Base-by-base conservation (phyloP, 768 basidiomycete genomes). In the Boletus subcaerulescens region DNA sequence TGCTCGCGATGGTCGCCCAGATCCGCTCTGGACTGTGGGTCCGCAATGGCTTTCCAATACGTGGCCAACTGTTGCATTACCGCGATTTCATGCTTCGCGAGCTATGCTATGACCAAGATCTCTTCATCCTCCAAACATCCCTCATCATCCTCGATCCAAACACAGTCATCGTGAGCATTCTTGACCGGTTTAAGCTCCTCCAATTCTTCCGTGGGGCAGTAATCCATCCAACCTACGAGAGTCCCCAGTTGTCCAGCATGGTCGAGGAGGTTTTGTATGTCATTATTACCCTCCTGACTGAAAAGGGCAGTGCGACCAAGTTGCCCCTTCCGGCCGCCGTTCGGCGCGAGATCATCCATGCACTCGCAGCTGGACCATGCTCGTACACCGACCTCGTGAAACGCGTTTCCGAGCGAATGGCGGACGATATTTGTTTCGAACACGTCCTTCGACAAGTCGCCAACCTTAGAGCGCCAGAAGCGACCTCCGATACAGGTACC, bases 21-120 rank as follows among this genome's bases (percentile, higher is more conserved):
- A 93, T 98, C 48, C 85, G 94, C 24, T 89, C 92, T 0, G 94
- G 94, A 0, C 79, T 98, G 5, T 99, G 97, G 97, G 95, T 97
- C 9, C 89, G 96, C 50, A 99, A 99, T 62, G 97, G 97, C 4
- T 91, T 94, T 65, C 89, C 89, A 15, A 95, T 98, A 61, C 87
- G 96, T 2, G 93, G 94, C 0, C 97, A 98, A 69, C 78, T 94
- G 5, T 80, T 95, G 49, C 96, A 98, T 68, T 99, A 99, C 69
- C 88, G 94, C 26, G 96, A 98, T 68, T 93, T 93, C 71, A 89
- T 91, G 82, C 83, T 98, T 24, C 87, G 96, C 18, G 97, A 99
- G 69, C 79, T 93, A 7, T 97, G 96, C 64, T 95, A 96, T 66
- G 97, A 99, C 69, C 94, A 98, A 69, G 97, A 93, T 60, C 77